A percentile compares a stretch with the other conserved stretches of the same genome.
Conservation (phyloP, 169 alveolate species). For the Fabrea salina region DNA sequence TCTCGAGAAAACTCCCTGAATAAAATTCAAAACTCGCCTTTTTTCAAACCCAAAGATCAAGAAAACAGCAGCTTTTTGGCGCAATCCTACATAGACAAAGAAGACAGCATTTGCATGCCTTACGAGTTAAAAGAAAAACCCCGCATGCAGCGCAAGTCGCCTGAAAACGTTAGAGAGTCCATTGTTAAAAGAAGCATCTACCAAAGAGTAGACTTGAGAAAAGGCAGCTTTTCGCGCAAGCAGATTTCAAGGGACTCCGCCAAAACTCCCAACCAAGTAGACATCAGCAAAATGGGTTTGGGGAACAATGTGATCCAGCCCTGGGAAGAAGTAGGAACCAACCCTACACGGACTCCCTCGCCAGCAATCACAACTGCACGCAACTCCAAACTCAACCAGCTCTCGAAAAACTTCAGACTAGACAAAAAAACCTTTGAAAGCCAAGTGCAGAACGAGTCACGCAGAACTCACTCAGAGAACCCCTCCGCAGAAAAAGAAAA, state of each 20-base stretch:
- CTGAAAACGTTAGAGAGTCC: neutral
- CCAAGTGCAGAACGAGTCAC: neutral
- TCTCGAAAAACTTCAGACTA: neutral
- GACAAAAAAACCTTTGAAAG: neutral
- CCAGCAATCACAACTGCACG: neutral
- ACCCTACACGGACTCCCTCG: neutral
- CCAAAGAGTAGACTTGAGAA: neutral
- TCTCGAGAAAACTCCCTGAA: neutral
- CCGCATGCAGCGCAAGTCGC: neutral
- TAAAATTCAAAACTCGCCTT: neutral
- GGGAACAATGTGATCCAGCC: neutral
- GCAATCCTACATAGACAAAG: neutral
- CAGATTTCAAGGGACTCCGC: neutral
- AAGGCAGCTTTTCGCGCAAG: slow-evolving; percentile 13
- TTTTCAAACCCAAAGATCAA: neutral
- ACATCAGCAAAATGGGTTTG: neutral
- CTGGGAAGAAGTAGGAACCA: neutral
- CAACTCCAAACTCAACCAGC: neutral
- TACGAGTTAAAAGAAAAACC: slow-evolving; percentile 11
- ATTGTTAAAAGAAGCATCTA: neutral
- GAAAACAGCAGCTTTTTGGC: neutral
- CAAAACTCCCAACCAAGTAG: neutral
- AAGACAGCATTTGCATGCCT: slow-evolving; percentile 9
- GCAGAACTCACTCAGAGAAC: neutral
- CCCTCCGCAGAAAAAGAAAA: neutral